Evolutionary conservation across 495 filamentous ascomycete genomes (phyloP).

Genomic region (Xylaria cubensis): DNA sequence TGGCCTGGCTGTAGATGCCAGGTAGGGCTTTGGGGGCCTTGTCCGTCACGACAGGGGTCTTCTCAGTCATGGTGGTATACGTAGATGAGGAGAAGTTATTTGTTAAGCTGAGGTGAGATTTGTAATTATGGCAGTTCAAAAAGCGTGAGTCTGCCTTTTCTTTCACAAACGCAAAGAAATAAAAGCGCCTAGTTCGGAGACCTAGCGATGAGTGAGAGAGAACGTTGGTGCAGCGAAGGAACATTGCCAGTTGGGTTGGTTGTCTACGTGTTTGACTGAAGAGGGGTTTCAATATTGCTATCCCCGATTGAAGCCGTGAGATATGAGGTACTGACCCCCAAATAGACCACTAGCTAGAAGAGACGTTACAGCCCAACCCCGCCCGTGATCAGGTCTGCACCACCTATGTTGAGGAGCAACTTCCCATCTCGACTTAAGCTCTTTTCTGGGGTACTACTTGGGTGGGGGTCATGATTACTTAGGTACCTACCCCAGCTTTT

Average conservation of each 20-base stretch:
- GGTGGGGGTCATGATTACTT: neutral
- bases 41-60: slow-evolving; percentile 49
- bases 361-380: slow-evolving; percentile 19
- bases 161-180: neutral
- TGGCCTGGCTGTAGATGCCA: slow-evolving; percentile 70
- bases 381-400: neutral
- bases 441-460: neutral
- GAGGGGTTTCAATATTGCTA: slow-evolving; percentile 2
- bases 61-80: slow-evolving; percentile 35
- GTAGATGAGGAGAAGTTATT: neutral
- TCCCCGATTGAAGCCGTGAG: neutral
- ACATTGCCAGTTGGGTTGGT: neutral
- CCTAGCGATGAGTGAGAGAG: neutral
- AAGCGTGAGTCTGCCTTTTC: neutral
- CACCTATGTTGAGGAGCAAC: neutral
- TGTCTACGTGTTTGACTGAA: neutral
- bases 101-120: neutral
- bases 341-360: neutral
- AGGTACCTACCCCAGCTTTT: slow-evolving; percentile 10
- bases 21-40: slow-evolving; percentile 56
- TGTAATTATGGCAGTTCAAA: neutral
- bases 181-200: neutral
- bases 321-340: slow-evolving; percentile 17
- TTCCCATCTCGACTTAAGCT: slow-evolving; percentile 13
- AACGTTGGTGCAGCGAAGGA: neutral